Evolutionary conservation across 2,329 filamentous ascomycete species (phyloP).

Genomic region (Fusarium austroafricanum): DNA sequence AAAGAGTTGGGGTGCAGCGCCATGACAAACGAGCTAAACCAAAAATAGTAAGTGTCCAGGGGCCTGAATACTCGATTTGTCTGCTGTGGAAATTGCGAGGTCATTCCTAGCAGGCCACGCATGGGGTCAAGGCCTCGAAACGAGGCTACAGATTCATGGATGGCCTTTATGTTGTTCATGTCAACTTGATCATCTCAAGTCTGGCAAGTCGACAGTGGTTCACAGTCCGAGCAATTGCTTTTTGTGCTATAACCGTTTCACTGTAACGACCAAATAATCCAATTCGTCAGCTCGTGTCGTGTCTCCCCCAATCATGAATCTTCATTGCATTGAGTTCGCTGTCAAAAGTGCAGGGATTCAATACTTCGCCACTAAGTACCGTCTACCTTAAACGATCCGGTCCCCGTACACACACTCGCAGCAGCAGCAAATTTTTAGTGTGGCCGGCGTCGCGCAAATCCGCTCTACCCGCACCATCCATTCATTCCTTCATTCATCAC

Average conservation of each 20-base stretch:
- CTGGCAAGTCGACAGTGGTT: too few relatives aligned
- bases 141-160: slow-evolving; percentile 4
- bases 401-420: slow-evolving; percentile 17
- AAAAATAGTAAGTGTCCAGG: not conserved
- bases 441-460: slow-evolving; percentile 19
- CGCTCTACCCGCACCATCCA: slow-evolving; percentile 34
- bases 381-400: slow-evolving; percentile 17
- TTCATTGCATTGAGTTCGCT: slow-evolving; percentile 2
- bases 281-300: slow-evolving; percentile 3
- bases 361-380: slow-evolving; percentile 31
- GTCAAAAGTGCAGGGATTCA: slow-evolving; percentile 5
- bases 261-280: not conserved
- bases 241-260: not conserved
- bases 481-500: slow-evolving; percentile 15
- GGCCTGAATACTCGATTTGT: slow-evolving; percentile 6
- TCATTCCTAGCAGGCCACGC: not conserved
- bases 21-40: slow-evolving; percentile 17
- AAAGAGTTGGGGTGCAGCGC: slow-evolving; percentile 25
- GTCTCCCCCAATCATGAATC: slow-evolving; percentile 9
- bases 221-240: not conserved
- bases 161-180: too few relatives aligned
- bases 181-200: too few relatives aligned
- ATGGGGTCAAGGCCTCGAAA: not conserved
- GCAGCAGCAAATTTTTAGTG: slow-evolving; percentile 29
- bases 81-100: slow-evolving; percentile 4